phyloP scores from a whole-genome alignment of 306 rosid species.

The Quercus dentata region DNA sequence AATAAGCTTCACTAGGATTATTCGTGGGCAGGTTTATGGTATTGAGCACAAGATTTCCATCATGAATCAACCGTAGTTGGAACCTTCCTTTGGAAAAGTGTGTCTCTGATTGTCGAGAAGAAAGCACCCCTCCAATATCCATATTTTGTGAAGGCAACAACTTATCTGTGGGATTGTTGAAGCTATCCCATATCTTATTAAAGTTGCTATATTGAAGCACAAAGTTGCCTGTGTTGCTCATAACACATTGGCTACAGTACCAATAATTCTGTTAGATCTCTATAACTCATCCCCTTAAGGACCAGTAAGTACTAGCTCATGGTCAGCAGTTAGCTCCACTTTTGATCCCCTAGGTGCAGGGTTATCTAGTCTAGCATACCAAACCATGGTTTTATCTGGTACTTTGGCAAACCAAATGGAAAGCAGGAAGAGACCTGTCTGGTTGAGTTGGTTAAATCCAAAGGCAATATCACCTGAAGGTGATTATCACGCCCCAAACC shows the following conservation, averaged over 20 bases:
- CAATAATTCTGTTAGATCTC: background rate
- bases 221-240: constrained; percentile 47
- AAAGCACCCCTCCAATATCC: constrained; percentile 20
- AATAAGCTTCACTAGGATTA: constrained; percentile 22
- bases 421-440: background rate
- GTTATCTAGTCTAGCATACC: constrained; percentile 20
- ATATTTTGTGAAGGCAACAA: constrained; percentile 46
- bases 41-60: constrained; percentile 38
- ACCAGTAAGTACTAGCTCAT: constrained; percentile 23
- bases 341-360: constrained; percentile 19
- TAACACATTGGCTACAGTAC: constrained; percentile 6
- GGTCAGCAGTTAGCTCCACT: constrained; percentile 4
- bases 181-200: no score
- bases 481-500: background rate
- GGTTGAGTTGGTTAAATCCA: constrained; percentile 13
- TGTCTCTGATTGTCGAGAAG: constrained; percentile 18
- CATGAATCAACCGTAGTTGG: constrained; percentile 24
- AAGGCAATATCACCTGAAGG: constrained; percentile 31
- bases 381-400: background rate
- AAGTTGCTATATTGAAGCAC: no score
- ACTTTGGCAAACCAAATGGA: constrained; percentile 19
- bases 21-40: constrained; percentile 30
- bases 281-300: constrained; percentile 3
- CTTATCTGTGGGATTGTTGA: constrained; percentile 26
- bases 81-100: constrained; percentile 39